These are phyloP conservation scores for Penicillium herquei DNA, from an alignment of 495 filamentous ascomycete genomes.

Conservation along the genomic window DNA sequence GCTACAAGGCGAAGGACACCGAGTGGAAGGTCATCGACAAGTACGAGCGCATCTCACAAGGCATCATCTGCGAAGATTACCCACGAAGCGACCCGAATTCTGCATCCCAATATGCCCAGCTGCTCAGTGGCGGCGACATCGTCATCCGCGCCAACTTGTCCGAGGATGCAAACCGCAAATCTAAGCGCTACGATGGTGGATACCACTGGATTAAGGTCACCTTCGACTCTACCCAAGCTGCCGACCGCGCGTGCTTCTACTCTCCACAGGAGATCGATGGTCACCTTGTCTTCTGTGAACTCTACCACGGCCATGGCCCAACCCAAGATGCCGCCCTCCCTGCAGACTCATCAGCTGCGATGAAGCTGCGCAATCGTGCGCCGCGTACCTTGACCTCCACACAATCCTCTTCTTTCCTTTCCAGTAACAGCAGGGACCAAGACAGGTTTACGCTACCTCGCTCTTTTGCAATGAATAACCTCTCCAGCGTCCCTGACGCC, in stretches of 20 bases:
- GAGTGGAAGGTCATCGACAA: constrained; percentile 85
- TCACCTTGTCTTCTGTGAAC: constrained; percentile 73
- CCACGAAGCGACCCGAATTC: constrained; percentile 58
- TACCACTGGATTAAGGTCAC: constrained; percentile 92
- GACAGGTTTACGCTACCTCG: constrained; percentile 42
- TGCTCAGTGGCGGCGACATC: constrained; percentile 60
- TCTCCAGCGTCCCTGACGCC: constrained; percentile 29
- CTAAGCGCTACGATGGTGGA: constrained; percentile 73
- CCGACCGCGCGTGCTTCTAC: constrained; percentile 69
- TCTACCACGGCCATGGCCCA: constrained; percentile 69
- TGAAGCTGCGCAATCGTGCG: constrained; percentile 22
- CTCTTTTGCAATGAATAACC: constrained; percentile 46
- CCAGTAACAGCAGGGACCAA: constrained; percentile 30
- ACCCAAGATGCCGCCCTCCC: constrained; percentile 61
- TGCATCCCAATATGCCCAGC: constrained; percentile 54
- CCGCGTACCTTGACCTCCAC: constrained; percentile 37
- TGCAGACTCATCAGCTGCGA: constrained; percentile 37
- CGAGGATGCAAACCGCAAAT: constrained; percentile 66
- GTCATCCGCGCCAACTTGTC: constrained; percentile 61
- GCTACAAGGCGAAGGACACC: constrained; percentile 65
- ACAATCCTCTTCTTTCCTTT: constrained; percentile 40
- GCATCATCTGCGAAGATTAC: constrained; percentile 88
- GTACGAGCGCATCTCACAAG: constrained; percentile 71
- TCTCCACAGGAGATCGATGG: constrained; percentile 78
- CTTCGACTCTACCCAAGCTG: constrained; percentile 77